Evolutionary conservation across 108 stramenopile genomes (phyloP).

Genomic region (Seminavis robusta): DNA sequence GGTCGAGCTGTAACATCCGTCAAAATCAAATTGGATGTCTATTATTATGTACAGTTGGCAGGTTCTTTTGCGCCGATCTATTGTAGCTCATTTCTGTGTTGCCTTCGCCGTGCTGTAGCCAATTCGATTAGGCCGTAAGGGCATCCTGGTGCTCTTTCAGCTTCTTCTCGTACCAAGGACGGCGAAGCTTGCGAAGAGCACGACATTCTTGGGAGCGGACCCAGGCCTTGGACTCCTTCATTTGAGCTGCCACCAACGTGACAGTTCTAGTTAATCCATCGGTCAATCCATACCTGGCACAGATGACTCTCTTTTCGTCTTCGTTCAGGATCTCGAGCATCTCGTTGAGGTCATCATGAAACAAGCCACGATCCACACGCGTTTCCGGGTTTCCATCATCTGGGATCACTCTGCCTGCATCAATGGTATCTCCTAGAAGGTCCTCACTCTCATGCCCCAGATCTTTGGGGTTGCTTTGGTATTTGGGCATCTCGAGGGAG

Average conservation of each 20-base stretch:
- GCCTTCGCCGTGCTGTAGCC: too few species aligned
- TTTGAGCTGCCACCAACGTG: slow-evolving; percentile 73
- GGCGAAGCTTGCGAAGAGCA: slow-evolving; percentile 77
- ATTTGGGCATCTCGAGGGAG: slow-evolving; percentile 79
- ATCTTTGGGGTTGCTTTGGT: slow-evolving; percentile 81
- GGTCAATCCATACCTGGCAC: slow-evolving; percentile 73
- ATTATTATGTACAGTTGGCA: too few species aligned
- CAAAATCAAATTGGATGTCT: too few species aligned
- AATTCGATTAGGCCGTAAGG: slow-evolving; percentile 25
- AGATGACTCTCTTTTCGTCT: slow-evolving; percentile 70
- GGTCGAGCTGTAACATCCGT: too few species aligned
- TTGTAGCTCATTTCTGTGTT: too few species aligned
- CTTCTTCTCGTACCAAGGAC: slow-evolving; percentile 91
- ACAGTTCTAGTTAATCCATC: slow-evolving; percentile 87
- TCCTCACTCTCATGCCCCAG: slow-evolving; percentile 76
- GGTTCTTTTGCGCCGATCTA: too few species aligned
- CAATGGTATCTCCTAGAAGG: slow-evolving; percentile 67
- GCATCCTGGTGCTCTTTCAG: slow-evolving; percentile 82
- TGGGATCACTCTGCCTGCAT: slow-evolving; percentile 20
- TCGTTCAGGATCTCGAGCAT: slow-evolving; percentile 79
- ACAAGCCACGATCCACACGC: slow-evolving; percentile 65
- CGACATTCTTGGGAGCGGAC: slow-evolving; percentile 86
- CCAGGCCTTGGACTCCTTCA: slow-evolving; percentile 80
- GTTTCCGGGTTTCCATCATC: slow-evolving; percentile 64
- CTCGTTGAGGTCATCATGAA: slow-evolving; percentile 75